Conservation (phyloP, 306 rosid genomes). For the Trifolium dubium region DNA sequence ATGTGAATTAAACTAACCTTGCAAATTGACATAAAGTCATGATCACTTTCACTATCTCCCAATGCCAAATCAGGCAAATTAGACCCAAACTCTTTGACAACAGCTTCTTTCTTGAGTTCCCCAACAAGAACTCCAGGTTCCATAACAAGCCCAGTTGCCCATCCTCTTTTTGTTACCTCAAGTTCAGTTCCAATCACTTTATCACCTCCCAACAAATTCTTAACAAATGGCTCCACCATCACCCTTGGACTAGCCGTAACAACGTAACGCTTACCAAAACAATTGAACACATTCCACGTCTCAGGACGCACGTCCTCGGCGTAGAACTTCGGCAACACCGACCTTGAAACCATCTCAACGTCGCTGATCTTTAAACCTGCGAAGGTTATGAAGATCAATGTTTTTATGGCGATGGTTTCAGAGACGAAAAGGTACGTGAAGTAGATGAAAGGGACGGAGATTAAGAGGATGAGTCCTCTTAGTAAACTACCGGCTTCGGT, state of each 20-base stretch:
- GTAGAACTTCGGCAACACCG: constrained; percentile 82
- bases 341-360: constrained; percentile 68
- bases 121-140: constrained; percentile 84
- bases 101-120: constrained; percentile 64
- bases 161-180: constrained; percentile 57
- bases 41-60: constrained; percentile 80
- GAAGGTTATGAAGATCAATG: constrained; percentile 64
- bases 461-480: constrained; percentile 64
- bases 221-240: constrained; percentile 85
- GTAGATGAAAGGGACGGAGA: constrained; percentile 65
- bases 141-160: constrained; percentile 78
- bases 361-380: constrained; percentile 66
- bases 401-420: constrained; percentile 63
- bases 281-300: constrained; percentile 77
- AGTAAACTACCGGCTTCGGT: constrained; percentile 83
- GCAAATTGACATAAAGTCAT: constrained; percentile 95
- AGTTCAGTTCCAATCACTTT: constrained; percentile 83
- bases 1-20: constrained; percentile 54
- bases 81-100: constrained; percentile 62
- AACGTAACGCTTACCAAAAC: constrained; percentile 75
- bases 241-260: constrained; percentile 82
- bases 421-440: constrained; percentile 71
- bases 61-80: constrained; percentile 79
- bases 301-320: constrained; percentile 79
- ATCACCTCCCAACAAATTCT: constrained; percentile 72